phyloP scores from a whole-genome alignment of 805 yeast genomes.

The Clavispora asparagi region DNA sequence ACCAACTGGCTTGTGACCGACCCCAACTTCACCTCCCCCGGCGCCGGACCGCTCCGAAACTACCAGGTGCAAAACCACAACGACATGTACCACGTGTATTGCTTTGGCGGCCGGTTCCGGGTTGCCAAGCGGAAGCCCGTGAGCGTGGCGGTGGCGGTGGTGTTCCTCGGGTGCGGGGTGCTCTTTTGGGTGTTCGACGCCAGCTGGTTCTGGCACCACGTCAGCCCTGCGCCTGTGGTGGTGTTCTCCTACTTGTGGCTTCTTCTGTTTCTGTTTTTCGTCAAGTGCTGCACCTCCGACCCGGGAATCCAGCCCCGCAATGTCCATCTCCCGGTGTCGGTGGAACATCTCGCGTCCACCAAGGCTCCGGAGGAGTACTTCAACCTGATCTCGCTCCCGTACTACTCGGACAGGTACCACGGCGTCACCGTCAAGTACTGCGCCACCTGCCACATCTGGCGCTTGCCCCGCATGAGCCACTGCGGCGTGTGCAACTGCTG shows the following conservation, averaged over 20 bases:
- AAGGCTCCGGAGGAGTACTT: conserved; percentile 48
- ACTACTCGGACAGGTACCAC: conserved; percentile 12
- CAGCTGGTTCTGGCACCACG: conserved; percentile 50
- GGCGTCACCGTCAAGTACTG: conserved; percentile 54
- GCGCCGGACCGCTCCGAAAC: conserved; percentile 20
- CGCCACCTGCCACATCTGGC: conserved; percentile 51
- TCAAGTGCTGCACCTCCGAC: conserved; percentile 55
- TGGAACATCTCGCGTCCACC: conserved; percentile 1
- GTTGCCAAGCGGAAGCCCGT: conserved; percentile 38
- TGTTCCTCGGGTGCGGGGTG: conserved; percentile 42
- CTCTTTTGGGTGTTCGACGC: conserved; percentile 46
- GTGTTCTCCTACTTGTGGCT: conserved; percentile 57
- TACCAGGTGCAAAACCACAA: conserved; percentile 41
- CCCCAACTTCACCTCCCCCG: conserved; percentile 11
- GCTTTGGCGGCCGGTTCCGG: conserved; percentile 63
- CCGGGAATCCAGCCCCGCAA: conserved; percentile 71
- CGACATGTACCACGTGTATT: conserved; percentile 33
- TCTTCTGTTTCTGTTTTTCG: conserved; percentile 41
- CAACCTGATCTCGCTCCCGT: conserved; percentile 20
- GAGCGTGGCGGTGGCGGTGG: conserved; percentile 28
- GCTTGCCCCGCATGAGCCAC: conserved; percentile 66
- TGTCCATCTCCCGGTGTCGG: conserved; percentile 43
- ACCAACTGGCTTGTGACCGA: conserved; percentile 24
- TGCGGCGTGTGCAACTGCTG: conserved; percentile 69
- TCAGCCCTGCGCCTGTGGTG: conserved; percentile 53